phyloP scores from a whole-genome alignment of 305 asterid species.

The Solanum chacoense region DNA sequence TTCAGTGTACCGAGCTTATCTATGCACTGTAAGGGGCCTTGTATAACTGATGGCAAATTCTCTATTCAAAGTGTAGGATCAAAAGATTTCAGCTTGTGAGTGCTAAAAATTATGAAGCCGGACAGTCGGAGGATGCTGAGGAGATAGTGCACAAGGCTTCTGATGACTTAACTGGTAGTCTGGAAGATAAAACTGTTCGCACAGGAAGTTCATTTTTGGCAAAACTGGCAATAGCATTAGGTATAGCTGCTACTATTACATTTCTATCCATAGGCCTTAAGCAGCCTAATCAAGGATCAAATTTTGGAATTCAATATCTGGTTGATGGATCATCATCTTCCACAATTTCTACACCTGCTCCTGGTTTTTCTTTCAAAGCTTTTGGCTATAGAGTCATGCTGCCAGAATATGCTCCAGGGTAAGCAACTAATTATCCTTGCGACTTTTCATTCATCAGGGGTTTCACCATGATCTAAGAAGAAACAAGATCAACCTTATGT shows the following conservation, averaged over 20 bases:
- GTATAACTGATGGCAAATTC: neutral
- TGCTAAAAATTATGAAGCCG: constrained; percentile 22
- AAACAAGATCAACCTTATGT: neutral
- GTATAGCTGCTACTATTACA: constrained; percentile 56
- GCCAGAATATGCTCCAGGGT: constrained; percentile 80
- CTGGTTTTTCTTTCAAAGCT: constrained; percentile 53
- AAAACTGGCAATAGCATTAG: constrained; percentile 46
- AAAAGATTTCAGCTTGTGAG: constrained; percentile 27
- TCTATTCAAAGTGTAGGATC: constrained; percentile 21
- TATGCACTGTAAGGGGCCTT: neutral
- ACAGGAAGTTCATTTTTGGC: constrained; percentile 40
- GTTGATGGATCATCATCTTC: constrained; percentile 35
- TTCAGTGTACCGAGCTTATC: neutral
- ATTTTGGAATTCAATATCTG: constrained; percentile 37
- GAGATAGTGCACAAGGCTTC: constrained; percentile 20
- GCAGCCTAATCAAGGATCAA: constrained; percentile 38
- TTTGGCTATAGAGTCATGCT: constrained; percentile 65
- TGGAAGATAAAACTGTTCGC: constrained; percentile 18
- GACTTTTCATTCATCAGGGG: neutral
- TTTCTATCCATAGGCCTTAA: constrained; percentile 34
- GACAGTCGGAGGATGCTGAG: constrained; percentile 14
- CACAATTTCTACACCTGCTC: constrained; percentile 24
- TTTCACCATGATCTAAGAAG: neutral
- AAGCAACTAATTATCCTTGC: constrained; percentile 1
- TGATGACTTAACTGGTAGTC: constrained; percentile 14